Evolutionary conservation across 2,329 filamentous ascomycete species (phyloP).

Genomic region (Botryotinia calthae): DNA sequence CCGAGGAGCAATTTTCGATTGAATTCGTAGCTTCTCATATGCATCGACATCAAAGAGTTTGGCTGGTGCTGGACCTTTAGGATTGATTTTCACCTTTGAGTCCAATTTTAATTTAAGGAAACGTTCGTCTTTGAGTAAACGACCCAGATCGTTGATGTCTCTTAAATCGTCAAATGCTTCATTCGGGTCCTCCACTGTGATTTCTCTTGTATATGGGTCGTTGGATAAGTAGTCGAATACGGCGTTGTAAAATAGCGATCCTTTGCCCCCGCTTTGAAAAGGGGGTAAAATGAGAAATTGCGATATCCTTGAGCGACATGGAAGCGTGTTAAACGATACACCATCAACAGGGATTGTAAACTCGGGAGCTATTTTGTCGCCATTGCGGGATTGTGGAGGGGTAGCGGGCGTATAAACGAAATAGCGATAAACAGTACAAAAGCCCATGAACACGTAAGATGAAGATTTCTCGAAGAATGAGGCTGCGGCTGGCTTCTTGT

Average conservation of each 20-base stretch:
- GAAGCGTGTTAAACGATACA: constrained; percentile 56
- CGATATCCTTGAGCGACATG: constrained; percentile 79
- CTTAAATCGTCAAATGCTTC: constrained; percentile 79
- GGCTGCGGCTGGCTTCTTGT: constrained; percentile 51
- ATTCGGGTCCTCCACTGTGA: constrained; percentile 93
- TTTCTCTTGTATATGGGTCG: constrained; percentile 65
- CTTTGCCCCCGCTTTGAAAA: constrained; percentile 78
- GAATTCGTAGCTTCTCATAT: constrained; percentile 55
- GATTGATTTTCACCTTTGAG: constrained; percentile 49
- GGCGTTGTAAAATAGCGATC: constrained; percentile 73
- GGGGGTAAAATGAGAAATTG: constrained; percentile 91
- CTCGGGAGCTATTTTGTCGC: constrained; percentile 41
- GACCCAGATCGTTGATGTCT: constrained; percentile 69
- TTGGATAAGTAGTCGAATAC: constrained; percentile 70
- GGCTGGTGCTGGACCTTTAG: constrained; percentile 48
- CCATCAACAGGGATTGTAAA: constrained; percentile 42
- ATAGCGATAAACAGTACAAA: constrained; percentile 86
- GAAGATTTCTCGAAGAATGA: constrained; percentile 43
- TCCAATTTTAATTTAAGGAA: constrained; percentile 59
- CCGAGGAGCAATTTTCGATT: constrained; percentile 70
- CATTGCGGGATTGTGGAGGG: constrained; percentile 43
- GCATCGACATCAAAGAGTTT: constrained; percentile 57
- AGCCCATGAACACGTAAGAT: constrained; percentile 82
- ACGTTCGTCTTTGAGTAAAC: constrained; percentile 57
- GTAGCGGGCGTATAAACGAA: constrained; percentile 59